Conservation (phyloP, 305 asterid species). For the Rubia occidens region DNA sequence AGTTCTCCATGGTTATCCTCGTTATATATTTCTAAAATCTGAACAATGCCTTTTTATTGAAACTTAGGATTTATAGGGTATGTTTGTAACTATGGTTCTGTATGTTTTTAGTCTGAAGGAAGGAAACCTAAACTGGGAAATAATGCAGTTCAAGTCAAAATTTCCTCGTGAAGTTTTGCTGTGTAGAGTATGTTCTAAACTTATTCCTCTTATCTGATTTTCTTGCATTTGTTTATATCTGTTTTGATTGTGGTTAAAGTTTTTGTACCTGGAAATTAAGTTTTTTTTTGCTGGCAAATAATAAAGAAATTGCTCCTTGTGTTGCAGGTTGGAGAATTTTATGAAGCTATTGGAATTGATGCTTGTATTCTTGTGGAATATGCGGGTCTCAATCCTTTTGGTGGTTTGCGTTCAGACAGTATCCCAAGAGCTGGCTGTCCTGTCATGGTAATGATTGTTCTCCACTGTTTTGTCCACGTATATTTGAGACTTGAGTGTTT, state of each 20-base stretch:
- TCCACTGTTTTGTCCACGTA: constrained; percentile 2
- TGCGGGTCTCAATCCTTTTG: constrained; percentile 98
- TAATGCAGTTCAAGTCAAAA: constrained; percentile 81
- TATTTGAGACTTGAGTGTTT: background rate
- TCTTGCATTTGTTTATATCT: constrained; percentile 2
- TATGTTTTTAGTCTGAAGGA: constrained; percentile 66
- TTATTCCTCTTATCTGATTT: constrained; percentile 19
- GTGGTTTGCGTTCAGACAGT: constrained; percentile 85
- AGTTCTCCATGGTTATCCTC: background rate
- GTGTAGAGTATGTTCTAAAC: constrained; percentile 59
- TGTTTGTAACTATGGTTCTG: constrained; percentile 11
- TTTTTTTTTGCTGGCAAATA: background rate
- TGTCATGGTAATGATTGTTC: constrained; percentile 54
- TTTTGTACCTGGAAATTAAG: background rate
- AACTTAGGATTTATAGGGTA: background rate
- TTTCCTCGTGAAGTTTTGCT: constrained; percentile 95
- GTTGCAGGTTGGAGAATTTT: constrained; percentile 87
- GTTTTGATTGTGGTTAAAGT: background rate
- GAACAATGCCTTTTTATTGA: background rate
- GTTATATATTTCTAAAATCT: background rate
- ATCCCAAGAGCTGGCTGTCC: constrained; percentile 99
- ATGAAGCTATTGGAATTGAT: constrained; percentile 91
- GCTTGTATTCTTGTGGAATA: constrained; percentile 97
- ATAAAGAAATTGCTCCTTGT: background rate
- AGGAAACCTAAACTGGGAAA: constrained; percentile 91